Evolutionary conservation across 805 yeast species (phyloP).

Genomic region (Metschnikowia chrysomelidarum): DNA sequence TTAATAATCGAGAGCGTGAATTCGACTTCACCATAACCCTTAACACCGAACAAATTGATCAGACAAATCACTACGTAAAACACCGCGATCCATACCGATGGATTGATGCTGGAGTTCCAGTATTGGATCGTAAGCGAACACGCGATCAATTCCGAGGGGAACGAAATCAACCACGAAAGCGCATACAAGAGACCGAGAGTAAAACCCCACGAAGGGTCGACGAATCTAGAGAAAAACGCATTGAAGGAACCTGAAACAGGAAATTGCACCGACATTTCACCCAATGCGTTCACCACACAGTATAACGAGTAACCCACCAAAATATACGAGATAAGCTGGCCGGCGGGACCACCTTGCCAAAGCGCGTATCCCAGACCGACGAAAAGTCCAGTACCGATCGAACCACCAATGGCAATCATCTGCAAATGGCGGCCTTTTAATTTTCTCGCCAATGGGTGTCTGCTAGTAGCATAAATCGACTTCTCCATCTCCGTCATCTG

Average conservation of each 20-base stretch:
- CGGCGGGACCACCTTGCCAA: slow-evolving; percentile 22
- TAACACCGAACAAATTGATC: slow-evolving; percentile 38
- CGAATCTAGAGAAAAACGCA: slow-evolving; percentile 22
- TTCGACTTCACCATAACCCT: slow-evolving; percentile 29
- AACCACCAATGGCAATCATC: slow-evolving; percentile 81
- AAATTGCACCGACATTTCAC: slow-evolving; percentile 23
- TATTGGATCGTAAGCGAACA: slow-evolving; percentile 35
- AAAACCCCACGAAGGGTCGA: slow-evolving; percentile 24
- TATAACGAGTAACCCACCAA: slow-evolving; percentile 22
- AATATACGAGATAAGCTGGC: slow-evolving; percentile 19
- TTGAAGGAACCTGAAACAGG: slow-evolving; percentile 24
- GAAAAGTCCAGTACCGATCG: slow-evolving; percentile 72
- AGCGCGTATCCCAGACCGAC: slow-evolving; percentile 22
- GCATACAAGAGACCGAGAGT: slow-evolving; percentile 26
- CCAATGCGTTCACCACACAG: slow-evolving; percentile 22
- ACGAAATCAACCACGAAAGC: slow-evolving; percentile 32
- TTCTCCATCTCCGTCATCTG: slow-evolving; percentile 39
- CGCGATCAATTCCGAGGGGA: slow-evolving; percentile 33
- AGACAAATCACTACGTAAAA: slow-evolving; percentile 32
- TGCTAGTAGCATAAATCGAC: slow-evolving; percentile 38
- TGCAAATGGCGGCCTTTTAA: slow-evolving; percentile 57
- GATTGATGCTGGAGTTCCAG: slow-evolving; percentile 32
- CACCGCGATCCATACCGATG: slow-evolving; percentile 38
- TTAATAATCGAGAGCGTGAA: slow-evolving; percentile 26
- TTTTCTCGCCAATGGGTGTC: slow-evolving; percentile 45